Conservation (phyloP, 2,329 filamentous ascomycete genomes). For the Fusarium paranaense region DNA sequence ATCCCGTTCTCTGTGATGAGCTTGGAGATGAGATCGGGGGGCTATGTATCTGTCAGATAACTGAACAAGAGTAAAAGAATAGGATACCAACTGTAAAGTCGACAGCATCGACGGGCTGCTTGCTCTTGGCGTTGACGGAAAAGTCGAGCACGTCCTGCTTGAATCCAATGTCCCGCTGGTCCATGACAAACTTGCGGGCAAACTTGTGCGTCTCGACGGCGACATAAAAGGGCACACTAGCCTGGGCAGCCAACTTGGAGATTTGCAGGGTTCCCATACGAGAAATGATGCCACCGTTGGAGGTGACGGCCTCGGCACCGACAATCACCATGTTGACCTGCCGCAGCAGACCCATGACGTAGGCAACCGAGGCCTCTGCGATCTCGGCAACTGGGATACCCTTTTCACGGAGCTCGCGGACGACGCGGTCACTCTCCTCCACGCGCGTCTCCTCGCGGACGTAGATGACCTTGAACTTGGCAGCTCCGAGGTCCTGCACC, state of each 20-base stretch:
- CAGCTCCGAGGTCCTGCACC: conserved; percentile 63
- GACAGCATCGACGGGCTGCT: conserved; percentile 67
- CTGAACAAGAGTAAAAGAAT: neutral
- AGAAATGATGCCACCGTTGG: conserved; percentile 93
- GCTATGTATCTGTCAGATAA: conserved; percentile 53
- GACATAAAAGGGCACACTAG: conserved; percentile 85
- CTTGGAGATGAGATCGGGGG: conserved; percentile 75
- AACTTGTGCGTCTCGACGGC: conserved; percentile 98
- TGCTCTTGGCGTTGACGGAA: conserved; percentile 61
- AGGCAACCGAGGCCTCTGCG: conserved; percentile 75
- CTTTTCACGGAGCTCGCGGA: conserved; percentile 75
- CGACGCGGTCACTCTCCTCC: conserved; percentile 76
- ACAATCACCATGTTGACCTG: conserved; percentile 75
- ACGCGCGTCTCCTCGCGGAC: conserved; percentile 68
- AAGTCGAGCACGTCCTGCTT: conserved; percentile 84
- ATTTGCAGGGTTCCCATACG: conserved; percentile 89
- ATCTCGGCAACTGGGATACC: conserved; percentile 82
- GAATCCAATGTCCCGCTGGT: conserved; percentile 83
- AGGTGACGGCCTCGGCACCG: conserved; percentile 87
- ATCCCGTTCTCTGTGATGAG: conserved; percentile 83
- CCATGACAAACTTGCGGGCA: conserved; percentile 84
- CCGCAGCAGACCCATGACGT: conserved; percentile 70
- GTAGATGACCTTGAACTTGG: conserved; percentile 87
- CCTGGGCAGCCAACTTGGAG: conserved; percentile 78
- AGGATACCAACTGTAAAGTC: conserved; percentile 75